Base-by-base conservation (phyloP, 1,139 yeast genomes). In the Geotrichum carabidarum region DNA sequence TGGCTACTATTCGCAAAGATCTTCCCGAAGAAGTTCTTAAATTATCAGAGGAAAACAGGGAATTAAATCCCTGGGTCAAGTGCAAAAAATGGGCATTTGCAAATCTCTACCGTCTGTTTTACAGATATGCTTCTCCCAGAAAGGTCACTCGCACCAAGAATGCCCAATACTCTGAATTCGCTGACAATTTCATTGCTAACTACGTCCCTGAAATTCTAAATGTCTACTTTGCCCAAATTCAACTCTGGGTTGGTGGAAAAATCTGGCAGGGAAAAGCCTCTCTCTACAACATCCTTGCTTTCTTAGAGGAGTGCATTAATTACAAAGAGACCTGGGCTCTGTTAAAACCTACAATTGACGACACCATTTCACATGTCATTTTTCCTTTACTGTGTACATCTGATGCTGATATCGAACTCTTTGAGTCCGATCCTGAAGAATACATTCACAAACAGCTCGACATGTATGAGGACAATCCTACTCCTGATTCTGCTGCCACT, bases 41-140 rank as follows among this genome's bases (percentile, higher is more conserved):
- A 3, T 62, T 75, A 8, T 82, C 80, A 40, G 73, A 71, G 40
- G 79, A 75, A 22, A 80, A 76, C 27, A 74, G 84, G 59, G 74
- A 71, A 47, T 58, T 63, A 15, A 73, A 75, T 59, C 77, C 84
- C 5, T 82, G 87, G 86, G 80, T 78, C 37, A 91, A 89, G 69
- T 80, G 93, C 59, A 87, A 89, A 70, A 93, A 93, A 69, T 91
- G 99, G 97, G 81, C 95, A 0, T 83, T 83, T 64, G 90, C 89
- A 37, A 89, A 89, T 66, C 70, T 91, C 50, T 80, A 78, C 63
- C 79, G 95, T 60, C 69, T 90, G n/a, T 87, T 86, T 65, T 78
- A 78, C 55, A 77, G 95, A 62, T 90, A 87, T 67, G 90, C 87
- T 1, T 78, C 84, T 7, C 64, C 61, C 18, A 57, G 62, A 9